A percentile compares a stretch with the other conserved stretches of the same genome.
phyloP scores from a whole-genome alignment of 148 eudicot species.

The Amaranthus hypochondriacus region DNA sequence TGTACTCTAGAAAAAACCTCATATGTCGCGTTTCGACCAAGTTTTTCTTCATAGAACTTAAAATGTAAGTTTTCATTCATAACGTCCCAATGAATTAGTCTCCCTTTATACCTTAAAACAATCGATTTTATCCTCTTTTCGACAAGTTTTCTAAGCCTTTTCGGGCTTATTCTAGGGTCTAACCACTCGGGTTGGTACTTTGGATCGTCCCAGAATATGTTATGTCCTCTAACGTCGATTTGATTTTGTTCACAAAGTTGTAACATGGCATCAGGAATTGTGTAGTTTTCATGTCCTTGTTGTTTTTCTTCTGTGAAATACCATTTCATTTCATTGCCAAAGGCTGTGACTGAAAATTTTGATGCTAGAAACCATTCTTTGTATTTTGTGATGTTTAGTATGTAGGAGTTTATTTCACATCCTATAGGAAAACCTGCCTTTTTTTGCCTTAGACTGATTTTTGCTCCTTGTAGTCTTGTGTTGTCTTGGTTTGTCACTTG shows the following conservation, averaged over 20 bases:
- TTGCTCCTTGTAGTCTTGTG: conserved; percentile 32
- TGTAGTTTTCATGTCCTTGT: conserved; percentile 31
- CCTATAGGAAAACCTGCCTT: conserved; percentile 46
- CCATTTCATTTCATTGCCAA: conserved; percentile 46
- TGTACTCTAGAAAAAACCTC: conserved; percentile 33
- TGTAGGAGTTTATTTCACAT: conserved; percentile 37
- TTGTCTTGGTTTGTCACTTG: conserved; percentile 29
- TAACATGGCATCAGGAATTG: conserved; percentile 32
- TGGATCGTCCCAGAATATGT: conserved; percentile 40
- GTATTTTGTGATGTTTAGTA: conserved; percentile 37
- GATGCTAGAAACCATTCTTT: conserved; percentile 44
- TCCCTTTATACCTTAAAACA: conserved; percentile 47
- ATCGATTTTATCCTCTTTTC: conserved; percentile 37
- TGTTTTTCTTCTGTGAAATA: conserved; percentile 30
- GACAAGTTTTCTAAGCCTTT: conserved; percentile 22
- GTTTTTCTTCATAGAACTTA: conserved; percentile 33
- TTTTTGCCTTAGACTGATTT: conserved; percentile 27
- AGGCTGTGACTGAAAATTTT: conserved; percentile 38
- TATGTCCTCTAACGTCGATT: conserved; percentile 37
- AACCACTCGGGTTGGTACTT: conserved; percentile 35
- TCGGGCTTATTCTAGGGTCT: conserved; percentile 4
- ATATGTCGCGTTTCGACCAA: conserved; percentile 41
- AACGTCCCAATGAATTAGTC: conserved; percentile 60
- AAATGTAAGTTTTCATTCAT: conserved; percentile 61
- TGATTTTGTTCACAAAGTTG: conserved; percentile 28